Evolutionary conservation across 371 early-diverging fungal genomes (phyloP).

Genomic region (Mucor sp.): DNA sequence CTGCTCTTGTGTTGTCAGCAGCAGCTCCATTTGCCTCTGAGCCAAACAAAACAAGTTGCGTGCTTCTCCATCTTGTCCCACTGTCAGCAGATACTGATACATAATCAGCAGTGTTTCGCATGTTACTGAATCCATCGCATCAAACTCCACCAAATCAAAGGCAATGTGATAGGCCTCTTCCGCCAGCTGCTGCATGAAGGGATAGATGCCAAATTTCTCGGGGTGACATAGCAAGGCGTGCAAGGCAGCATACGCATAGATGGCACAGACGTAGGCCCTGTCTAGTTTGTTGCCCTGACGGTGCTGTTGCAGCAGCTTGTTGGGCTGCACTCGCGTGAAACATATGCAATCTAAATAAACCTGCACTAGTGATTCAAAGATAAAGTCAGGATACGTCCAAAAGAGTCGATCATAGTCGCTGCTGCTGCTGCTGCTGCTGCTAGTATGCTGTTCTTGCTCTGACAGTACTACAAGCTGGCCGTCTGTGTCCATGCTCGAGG

Average conservation of each 20-base stretch:
- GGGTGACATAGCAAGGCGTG: conserved; percentile 35
- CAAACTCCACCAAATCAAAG: conserved; percentile 33
- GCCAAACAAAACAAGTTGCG: conserved; percentile 26
- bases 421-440: background rate
- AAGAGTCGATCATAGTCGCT: background rate
- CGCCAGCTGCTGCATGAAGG: conserved; percentile 24
- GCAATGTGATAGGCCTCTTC: conserved; percentile 25
- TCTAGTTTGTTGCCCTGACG: conserved; percentile 6
- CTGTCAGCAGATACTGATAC: conserved; percentile 24
- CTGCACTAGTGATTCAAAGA: conserved; percentile 17
- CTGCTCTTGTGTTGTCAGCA: background rate
- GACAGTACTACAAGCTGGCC: no score
- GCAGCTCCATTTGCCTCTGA: conserved; percentile 15
- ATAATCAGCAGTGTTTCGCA: conserved; percentile 33
- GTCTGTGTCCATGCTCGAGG: background rate
- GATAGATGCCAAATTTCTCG: conserved; percentile 24
- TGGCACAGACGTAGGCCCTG: conserved; percentile 25
- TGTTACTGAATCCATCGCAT: conserved; percentile 17
- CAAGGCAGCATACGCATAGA: conserved; percentile 32
- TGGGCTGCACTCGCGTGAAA: background rate
- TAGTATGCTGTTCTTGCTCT: background rate
- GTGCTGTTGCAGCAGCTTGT: background rate
- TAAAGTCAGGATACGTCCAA: conserved; percentile 12
- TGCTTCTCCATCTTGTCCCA: conserved; percentile 16
- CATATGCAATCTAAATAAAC: background rate